A percentile compares a stretch with the other conserved stretches of the same genome.
phyloP scores from a whole-genome alignment of 331 rosid species.

The Spiraea crenata region DNA sequence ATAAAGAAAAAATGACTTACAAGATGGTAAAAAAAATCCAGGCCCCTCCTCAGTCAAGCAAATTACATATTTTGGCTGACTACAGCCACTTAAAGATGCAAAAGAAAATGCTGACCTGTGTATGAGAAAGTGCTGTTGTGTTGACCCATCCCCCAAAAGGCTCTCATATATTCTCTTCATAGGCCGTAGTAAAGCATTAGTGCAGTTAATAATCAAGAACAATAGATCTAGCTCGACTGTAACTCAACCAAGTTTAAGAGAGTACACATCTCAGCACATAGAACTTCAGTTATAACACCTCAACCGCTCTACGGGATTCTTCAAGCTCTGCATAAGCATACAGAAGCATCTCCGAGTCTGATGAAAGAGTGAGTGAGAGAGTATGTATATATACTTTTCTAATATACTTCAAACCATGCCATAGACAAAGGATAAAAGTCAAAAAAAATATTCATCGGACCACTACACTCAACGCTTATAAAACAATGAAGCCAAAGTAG shows the following conservation, averaged over 20 bases:
- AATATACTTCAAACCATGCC: conserved; percentile 4
- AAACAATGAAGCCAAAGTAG: conserved; percentile 10
- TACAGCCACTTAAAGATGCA: no score
- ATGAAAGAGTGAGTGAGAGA: not conserved
- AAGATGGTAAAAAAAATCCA: no score
- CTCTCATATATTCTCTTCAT: conserved; percentile 87
- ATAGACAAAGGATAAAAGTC: not conserved
- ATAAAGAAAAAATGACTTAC: no score
- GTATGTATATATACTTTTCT: not conserved
- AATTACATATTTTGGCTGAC: no score
- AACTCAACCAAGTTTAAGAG: conserved; percentile 6
- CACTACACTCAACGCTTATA: not conserved
- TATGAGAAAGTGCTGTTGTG: conserved; percentile 81
- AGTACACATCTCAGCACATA: conserved; percentile 11
- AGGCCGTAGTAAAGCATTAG: conserved; percentile 52
- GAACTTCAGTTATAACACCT: conserved; percentile 39
- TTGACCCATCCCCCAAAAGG: conserved; percentile 66
- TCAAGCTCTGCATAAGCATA: conserved; percentile 96
- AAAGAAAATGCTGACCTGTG: conserved; percentile 70
- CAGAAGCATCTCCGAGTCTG: conserved; percentile 83
- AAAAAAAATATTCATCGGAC: not conserved
- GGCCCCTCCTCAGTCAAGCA: no score
- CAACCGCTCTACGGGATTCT: conserved; percentile 96
- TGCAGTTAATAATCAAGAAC: conserved; percentile 4
- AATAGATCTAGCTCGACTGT: not conserved